Evolutionary conservation across 2,329 filamentous ascomycete species (phyloP), one percentile per base, ranked within the genome.

Genomic region (Paramyrothecium sp.): DNA sequence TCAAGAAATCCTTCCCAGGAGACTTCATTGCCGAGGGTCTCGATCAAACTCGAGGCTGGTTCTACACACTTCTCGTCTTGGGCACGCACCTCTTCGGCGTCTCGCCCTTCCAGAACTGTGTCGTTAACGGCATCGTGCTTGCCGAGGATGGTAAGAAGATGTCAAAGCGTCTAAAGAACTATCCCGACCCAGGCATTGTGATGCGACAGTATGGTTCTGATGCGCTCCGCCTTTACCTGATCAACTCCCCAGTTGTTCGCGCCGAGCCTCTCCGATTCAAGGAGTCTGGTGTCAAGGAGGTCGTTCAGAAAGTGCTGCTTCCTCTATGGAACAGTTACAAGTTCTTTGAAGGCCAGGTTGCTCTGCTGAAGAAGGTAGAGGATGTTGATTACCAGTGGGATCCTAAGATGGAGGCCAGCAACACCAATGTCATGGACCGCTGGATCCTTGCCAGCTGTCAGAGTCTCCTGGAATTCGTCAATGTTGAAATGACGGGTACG

Each of bases 81-180:
- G 93, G 93, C 34, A 95, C 90, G 8, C 91, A 96, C 70, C 82
- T 97, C 3, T 96, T 95, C 66, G 90, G 90, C 48, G 84, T 86
- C 38, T 86, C 92, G 2, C 92, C 94, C 0, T 97, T 97, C 81
- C 88, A 95, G 76, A 97, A 97, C 72, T 96, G 92, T 67, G 91
- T 97, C n/a, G 92, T 97, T 60, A 97, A 96, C 69, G 93, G 93
- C 53, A 95, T 97, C 61, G 92, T 97, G 4, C 82, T 97, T 46
- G 93, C 93, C 1, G 92, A 96, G 71, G 92, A 97, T 68, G 94
- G 94, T 56, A 97, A 97, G 81, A 98, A 98, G 81, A 98, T 98
- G 94, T 97, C 92, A 7, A 98, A 98, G 77, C 87, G 94, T 55
- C 81, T 97, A 57, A 96, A 97, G 79, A 98, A 98, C 75, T 98